Base-by-base conservation (phyloP, 2,329 filamentous ascomycete species). In the Thielaviopsis ethacetica region DNA sequence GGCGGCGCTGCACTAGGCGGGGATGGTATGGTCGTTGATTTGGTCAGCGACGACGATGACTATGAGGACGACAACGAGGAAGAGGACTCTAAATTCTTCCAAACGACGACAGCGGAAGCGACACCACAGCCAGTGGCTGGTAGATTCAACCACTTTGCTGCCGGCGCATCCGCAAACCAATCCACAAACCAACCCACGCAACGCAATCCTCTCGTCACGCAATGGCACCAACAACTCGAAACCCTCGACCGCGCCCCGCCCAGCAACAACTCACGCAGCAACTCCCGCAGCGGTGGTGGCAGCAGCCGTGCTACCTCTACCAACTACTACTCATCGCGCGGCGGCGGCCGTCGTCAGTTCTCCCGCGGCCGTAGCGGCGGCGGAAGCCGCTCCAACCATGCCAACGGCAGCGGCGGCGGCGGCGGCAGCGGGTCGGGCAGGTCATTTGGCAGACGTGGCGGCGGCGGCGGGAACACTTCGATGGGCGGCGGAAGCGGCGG, bases 51-150 rank as follows among this genome's bases (percentile, higher is more conserved):
- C 2, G 74, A 69, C 38, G 68, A 66, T n/a, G 66, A 67, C 17
- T 64, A 65, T 5, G 68, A 69, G 15, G 56, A 67, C 3, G 68
- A 71, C 22, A 70, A 71, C 1, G 71, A 69, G 15, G 69, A 69
- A 0, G 70, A 70, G 17, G 70, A 57, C 65, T 81, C 78, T 1
- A 73, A 72, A 58, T 81, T 76, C 66, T 81, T 80, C 62, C 64
- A 65, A 41, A 54, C 62, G 24, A 62, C 60, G 47, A 54, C 67
- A 5, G 53, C 60, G 49, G 54, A 47, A 49, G 27, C 38, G 5
- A 21, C 38, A 15, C 34, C 47, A 15, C 49, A 54, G 9, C 19
- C 34, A 15, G 50, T 44, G 38, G 19, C 50, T 44, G 38, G 38
- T 44, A 15, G 38, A 44, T 44, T 44, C 17, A 44, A 44, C 38